phyloP scores from a whole-genome alignment of 495 filamentous ascomycete species.

The Letharia columbiana region DNA sequence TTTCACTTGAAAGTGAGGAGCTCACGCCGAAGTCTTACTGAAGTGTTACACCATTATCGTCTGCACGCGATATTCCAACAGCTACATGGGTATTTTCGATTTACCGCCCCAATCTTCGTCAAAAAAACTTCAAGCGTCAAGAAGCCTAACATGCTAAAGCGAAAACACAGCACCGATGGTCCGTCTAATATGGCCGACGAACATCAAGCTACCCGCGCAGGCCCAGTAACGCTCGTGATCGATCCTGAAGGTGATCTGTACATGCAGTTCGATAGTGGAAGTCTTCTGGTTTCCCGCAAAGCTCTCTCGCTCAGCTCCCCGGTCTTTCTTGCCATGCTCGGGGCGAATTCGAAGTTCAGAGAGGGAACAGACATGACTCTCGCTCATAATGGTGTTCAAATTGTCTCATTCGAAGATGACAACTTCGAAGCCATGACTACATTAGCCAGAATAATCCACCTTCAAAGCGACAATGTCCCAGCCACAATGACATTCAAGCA shows the following conservation, averaged over 20 bases:
- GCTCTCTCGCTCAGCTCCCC: neutral
- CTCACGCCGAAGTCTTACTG: neutral
- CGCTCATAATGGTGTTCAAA: neutral
- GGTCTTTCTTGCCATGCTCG: neutral
- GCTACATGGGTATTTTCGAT: neutral
- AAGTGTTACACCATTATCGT: neutral
- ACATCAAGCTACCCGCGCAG: neutral
- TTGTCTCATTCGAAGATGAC: slow-evolving; percentile 7
- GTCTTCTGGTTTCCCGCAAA: neutral
- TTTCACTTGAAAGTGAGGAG: neutral
- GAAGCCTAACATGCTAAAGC: neutral
- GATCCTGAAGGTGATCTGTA: slow-evolving; percentile 8
- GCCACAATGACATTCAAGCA: neutral
- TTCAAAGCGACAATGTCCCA: slow-evolving; percentile 7
- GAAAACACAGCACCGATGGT: neutral
- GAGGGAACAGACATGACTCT: neutral
- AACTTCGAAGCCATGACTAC: slow-evolving; percentile 4
- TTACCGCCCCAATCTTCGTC: neutral
- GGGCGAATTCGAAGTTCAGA: slow-evolving; percentile 3
- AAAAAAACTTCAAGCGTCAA: neutral
- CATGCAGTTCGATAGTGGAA: neutral
- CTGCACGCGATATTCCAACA: neutral
- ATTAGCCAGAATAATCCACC: slow-evolving; percentile 4
- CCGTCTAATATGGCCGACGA: neutral
- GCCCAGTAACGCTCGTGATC: neutral